Base-by-base conservation (phyloP, 2,329 filamentous ascomycete genomes). In the Lizonia empirigonia region DNA sequence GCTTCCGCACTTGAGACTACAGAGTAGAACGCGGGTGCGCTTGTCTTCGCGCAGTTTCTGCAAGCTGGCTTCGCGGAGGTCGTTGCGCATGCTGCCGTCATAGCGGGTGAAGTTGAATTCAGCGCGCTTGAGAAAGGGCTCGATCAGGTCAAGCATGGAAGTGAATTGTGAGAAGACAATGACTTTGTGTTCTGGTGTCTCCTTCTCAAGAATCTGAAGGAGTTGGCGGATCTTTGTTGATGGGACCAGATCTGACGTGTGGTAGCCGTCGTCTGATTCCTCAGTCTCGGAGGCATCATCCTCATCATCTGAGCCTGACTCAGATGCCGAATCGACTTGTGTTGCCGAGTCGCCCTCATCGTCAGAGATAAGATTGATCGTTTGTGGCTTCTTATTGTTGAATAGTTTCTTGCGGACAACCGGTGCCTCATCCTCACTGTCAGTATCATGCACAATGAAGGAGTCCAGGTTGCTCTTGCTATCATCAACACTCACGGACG, bases 161-260 rank as follows among this genome's bases (percentile, higher is more conserved):
- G 94, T 99, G 76, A 99, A 99, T 66, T 97, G 91, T 1, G 91
- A 96, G 76, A 99, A 99, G 58, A 99, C 91, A 65, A 99, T 99
- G 69, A 96, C 96, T 71, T 99, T 99, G 81, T 96, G 90, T 53
- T 91, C 81, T 1, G 81, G 78, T 0, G 86, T 86, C 73, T 99
- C 94, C 35, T 84, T 84, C 58, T 86, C 83, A 7, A 99, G 83
- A 42, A 99, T 89, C 54, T 85, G 81, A 67, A 96, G 83, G 16
- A 97, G 82, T 63, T 94, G 86, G 35, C 88, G 86, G 65, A 99
- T 95, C 77, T 99, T 99, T 63, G 94, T 93, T 0, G 94, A 99
- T 2, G 85, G 82, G 20, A 84, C 77, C 9, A 79, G 76, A 19
- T 80, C 77, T 22, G 78, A 77, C 44, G 78, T 74, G 35, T 74